Conservation (phyloP, 176 grass and related monocot species). For the Oryza australiensis region DNA sequence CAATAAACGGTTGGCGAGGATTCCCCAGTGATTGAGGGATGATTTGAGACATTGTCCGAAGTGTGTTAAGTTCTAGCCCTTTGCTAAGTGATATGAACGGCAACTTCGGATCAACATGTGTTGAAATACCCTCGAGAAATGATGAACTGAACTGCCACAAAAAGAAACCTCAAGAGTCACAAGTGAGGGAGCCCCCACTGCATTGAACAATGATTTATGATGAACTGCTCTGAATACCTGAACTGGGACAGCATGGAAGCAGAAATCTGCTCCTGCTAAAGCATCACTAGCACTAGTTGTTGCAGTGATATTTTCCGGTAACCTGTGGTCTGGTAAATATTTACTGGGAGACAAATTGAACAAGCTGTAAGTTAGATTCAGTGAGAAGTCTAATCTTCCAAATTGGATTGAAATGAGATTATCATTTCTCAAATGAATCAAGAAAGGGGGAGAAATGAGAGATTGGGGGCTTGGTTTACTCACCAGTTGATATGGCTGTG, state of each 20-base stretch:
- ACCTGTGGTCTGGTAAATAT: conserved; percentile 69
- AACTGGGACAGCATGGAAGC: conserved; percentile 95
- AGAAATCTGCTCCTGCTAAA: conserved; percentile 87
- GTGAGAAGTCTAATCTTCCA: not conserved
- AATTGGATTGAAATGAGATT: not conserved
- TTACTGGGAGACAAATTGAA: conserved; percentile 57
- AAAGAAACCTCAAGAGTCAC: conserved; percentile 31
- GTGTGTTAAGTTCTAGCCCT: conserved; percentile 87
- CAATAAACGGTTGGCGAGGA: conserved; percentile 71
- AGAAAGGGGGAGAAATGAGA: not conserved
- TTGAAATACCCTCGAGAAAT: conserved; percentile 77
- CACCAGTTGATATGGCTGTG: conserved; percentile 63
- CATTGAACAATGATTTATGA: conserved; percentile 1
- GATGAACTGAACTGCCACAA: conserved; percentile 94
- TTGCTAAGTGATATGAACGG: conserved; percentile 96
- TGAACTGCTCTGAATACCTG: conserved; percentile 62
- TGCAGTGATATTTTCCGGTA: conserved; percentile 84
- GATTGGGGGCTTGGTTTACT: not conserved
- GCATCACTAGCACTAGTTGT: conserved; percentile 73
- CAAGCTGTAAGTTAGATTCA: conserved; percentile 7
- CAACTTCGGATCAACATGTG: conserved; percentile 81
- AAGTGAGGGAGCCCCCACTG: not conserved
- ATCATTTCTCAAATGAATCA: not conserved
- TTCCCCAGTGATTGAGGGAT: conserved; percentile 73
- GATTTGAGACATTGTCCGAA: conserved; percentile 95